Conservation (phyloP, 2,329 filamentous ascomycete species). For the Neurospora sp. region DNA sequence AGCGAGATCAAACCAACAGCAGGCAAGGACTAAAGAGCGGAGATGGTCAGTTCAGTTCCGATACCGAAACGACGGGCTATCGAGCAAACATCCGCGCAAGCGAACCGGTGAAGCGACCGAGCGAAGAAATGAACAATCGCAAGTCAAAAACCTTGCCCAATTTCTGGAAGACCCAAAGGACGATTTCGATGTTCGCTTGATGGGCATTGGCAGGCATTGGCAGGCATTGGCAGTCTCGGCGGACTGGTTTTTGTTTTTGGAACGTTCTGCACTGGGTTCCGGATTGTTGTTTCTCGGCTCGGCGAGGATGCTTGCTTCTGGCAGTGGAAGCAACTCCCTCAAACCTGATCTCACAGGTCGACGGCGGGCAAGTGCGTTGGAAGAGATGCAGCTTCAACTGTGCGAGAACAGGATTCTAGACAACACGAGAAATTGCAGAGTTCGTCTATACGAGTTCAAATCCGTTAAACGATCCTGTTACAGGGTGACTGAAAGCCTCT, state of each 20-base stretch:
- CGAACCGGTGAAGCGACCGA: background rate
- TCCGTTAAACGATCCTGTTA: background rate
- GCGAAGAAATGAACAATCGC: background rate
- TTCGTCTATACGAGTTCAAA: background rate
- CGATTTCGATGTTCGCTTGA: background rate
- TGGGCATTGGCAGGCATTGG: background rate
- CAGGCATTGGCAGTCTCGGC: background rate
- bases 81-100: background rate
- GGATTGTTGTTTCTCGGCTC: background rate
- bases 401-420: background rate
- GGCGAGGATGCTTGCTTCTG: background rate
- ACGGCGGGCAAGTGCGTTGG: background rate
- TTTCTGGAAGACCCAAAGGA: background rate
- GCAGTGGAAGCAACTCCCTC: background rate
- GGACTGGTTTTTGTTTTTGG: background rate
- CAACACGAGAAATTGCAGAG: background rate
- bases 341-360: background rate
- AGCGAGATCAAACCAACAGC: background rate
- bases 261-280: background rate
- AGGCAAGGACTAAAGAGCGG: background rate
- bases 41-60: background rate
- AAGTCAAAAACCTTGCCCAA: background rate
- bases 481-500: background rate
- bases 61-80: background rate
- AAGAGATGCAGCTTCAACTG: background rate